Base-by-base conservation (phyloP, 2,329 filamentous ascomycete species). In the Fusarium tricinctum region DNA sequence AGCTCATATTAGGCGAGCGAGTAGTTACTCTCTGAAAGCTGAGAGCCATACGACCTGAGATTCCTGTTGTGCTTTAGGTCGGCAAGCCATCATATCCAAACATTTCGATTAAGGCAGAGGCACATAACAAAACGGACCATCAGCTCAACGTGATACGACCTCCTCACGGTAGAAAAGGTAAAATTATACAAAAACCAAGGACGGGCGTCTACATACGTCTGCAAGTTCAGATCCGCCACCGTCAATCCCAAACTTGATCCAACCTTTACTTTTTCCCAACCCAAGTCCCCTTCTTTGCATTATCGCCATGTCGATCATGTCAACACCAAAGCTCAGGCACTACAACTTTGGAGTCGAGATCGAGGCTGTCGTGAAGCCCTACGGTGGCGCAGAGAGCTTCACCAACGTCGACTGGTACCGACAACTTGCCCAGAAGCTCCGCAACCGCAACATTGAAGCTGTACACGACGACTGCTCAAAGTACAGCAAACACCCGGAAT, bases 271-370 rank as follows among this genome's bases (percentile, higher is more conserved):
- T 64, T 65, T 64, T 59, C 64, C 47, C 46, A 40, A 44, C 64
- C 47, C 46, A 40, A 44, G 42, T 46, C 43, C 39, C 30, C 26
- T 10, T 51, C 49, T 38, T 38, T 47, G 26, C 49, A 32, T 48
- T 28, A 61, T 35, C 23, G 20, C 32, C 17, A 43, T 58, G 43
- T 58, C 57, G 46, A 55, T 64, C 61, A 59, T 52, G 45, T 42
- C 40, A 35, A 32, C 33, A 20, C 26, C 55, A 58, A 78, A 77
- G 73, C 71, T 74, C 44, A 72, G 71, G 51, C 75, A 80, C 59
- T 80, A 80, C 77, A 80, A 79, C 63, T 81, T 81, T 53, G 79
- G 79, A 52, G 72, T 81, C 56, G 79, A 81, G 68, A 80, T 81
- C 44, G 79, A 81, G 58, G 73, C 77, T 46, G 74, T 81, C 23